Evolutionary conservation across 176 grass and related monocot genomes (phyloP), one percentile per base, ranked within the genome.

Genomic region (Oryza punctata): DNA sequence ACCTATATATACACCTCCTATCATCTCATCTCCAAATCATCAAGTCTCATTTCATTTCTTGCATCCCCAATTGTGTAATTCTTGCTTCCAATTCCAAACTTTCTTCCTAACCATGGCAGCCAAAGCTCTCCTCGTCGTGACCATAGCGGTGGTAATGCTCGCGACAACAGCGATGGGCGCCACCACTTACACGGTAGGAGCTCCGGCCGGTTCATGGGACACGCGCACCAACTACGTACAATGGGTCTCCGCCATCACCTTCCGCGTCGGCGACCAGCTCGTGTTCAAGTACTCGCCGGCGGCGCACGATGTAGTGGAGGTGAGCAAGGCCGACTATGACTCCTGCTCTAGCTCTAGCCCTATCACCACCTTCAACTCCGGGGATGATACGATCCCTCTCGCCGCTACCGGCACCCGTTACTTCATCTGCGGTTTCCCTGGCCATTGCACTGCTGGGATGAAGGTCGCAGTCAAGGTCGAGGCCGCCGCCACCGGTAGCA

Each of bases 341-440:
- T 27, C 85, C 60, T 91, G 80, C 85, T 70, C 75, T 25, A n/a
- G 28, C 21, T 45, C 69, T 11, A 57, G 25, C 65, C 10, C 81
- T 12, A 10, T 87, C 26, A 2, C 63, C n/a, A 52, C 12, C 14
- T 32, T 27, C 33, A 25, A 13, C 14, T 75, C 52, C 12, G 79
- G 84, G 9, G 37, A 65, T 7, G 72, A 85, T 50, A 50, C 46
- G 24, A 18, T 90, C 45, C 0, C 59, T 1, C 78, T 92, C 60
- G 7, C 67, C 3, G 41, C 38, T 10, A n/a, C 25, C 0, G 86
- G 79, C 14, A 75, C 27, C 0, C 83, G 81, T 40, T 86, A 86
- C 73, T 90, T 54, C 87, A 84, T 89, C 76, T 90, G 88, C 84
- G 21, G 66, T 3, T 40, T 90, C 15, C 90, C 88, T 73, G 63